phyloP scores from a whole-genome alignment of 768 basidiomycete genomes.

The Cubamyces sp. region DNA sequence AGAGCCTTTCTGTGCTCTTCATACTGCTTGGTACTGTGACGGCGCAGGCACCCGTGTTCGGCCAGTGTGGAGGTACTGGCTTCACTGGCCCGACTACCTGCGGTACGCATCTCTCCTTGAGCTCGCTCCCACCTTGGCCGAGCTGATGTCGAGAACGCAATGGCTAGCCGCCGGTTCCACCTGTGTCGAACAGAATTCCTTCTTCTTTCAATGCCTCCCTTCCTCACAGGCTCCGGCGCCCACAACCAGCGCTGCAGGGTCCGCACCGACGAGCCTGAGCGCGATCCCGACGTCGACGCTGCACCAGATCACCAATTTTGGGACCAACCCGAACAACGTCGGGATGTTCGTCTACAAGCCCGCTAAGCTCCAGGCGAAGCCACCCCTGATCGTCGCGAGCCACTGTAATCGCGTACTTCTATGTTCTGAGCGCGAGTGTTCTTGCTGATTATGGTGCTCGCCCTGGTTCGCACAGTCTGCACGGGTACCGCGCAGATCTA shows the following conservation, averaged over 20 bases:
- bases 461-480: constrained; percentile 35
- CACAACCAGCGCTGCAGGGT: constrained; percentile 1
- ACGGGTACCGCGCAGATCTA: constrained; percentile 53
- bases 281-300: constrained; percentile 28
- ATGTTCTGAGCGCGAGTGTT: too few species aligned
- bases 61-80: constrained; percentile 23
- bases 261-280: constrained; percentile 14
- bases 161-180: constrained; percentile 38
- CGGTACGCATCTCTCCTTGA: constrained; percentile 7
- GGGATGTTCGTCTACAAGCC: constrained; percentile 47
- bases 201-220: constrained; percentile 15
- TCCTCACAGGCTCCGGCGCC: neutral
- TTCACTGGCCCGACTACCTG: constrained; percentile 22
- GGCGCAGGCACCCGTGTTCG: constrained; percentile 26
- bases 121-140: too few species aligned
- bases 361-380: constrained; percentile 31
- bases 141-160: neutral
- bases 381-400: constrained; percentile 50
- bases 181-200: constrained; percentile 31
- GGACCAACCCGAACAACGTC: constrained; percentile 57
- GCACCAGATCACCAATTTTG: constrained; percentile 48
- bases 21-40: neutral
- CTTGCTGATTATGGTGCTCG: too few species aligned
- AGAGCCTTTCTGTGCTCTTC: neutral
- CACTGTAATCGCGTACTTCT: constrained; percentile 33